A percentile compares a stretch with the other conserved stretches of the same genome.
phyloP scores from a whole-genome alignment of 768 basidiomycete species.

The Amanita fuliginea region DNA sequence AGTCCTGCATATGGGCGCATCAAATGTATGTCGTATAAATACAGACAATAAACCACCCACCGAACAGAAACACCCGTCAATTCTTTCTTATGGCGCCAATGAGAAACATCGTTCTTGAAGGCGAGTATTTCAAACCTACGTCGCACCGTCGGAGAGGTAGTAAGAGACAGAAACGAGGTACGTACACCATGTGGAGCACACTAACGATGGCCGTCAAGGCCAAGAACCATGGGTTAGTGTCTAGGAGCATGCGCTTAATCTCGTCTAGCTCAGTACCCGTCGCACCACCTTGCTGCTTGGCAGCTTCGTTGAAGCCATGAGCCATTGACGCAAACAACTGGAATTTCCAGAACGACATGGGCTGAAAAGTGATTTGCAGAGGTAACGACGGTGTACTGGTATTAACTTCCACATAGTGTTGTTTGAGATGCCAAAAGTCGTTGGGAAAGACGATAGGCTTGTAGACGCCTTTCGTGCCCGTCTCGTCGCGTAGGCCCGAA shows the following conservation, averaged over 20 bases:
- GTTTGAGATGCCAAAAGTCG: conserved; percentile 88
- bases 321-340: conserved; percentile 80
- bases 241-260: conserved; percentile 86
- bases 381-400: conserved; percentile 70
- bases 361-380: conserved; percentile 72
- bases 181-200: conserved; percentile 78
- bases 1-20: conserved; percentile 30
- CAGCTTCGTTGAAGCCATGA: conserved; percentile 77
- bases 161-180: conserved; percentile 10
- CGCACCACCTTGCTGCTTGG: conserved; percentile 57
- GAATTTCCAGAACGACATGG: conserved; percentile 82
- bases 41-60: conserved; percentile 26
- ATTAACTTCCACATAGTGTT: conserved; percentile 80
- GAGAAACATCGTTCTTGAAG: conserved; percentile 89
- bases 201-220: conserved; percentile 77
- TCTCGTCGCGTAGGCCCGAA: conserved; percentile 46
- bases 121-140: conserved; percentile 88
- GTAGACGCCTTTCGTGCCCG: conserved; percentile 61
- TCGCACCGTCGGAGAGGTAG: background rate
- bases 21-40: background rate
- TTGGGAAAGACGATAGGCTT: conserved; percentile 88
- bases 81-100: conserved; percentile 93
- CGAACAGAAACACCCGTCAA: conserved; percentile 92
- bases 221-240: conserved; percentile 85
- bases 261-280: conserved; percentile 78